A percentile compares a stretch with the other conserved stretches of the same genome.
phyloP scores from a whole-genome alignment of 1,284 basidiomycete genomes.

The Amylostereum areolatum region DNA sequence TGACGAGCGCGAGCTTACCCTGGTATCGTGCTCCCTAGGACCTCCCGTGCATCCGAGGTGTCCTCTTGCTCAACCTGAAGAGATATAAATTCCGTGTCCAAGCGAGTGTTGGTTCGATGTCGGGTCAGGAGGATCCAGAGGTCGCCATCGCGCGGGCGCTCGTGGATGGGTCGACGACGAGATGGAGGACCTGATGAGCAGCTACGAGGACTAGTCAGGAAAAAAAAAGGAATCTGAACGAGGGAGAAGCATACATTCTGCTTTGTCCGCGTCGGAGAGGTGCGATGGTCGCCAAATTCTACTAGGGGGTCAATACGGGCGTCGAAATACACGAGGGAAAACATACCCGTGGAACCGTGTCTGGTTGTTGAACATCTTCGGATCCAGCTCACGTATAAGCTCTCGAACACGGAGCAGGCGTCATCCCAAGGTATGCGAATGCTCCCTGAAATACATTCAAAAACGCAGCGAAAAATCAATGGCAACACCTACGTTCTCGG shows the following conservation, averaged over 20 bases:
- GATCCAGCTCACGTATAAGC: constrained; percentile 89
- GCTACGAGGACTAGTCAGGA: constrained; percentile 12
- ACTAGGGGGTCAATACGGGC: background rate
- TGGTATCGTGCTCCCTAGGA: constrained; percentile 12
- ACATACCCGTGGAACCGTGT: constrained; percentile 65
- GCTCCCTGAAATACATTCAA: constrained; percentile 28
- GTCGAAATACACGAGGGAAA: background rate
- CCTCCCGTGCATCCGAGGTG: constrained; percentile 1
- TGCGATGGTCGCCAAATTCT: constrained; percentile 49
- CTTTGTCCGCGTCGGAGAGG: constrained; percentile 6
- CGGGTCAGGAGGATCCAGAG: constrained; percentile 81
- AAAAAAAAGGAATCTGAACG: background rate
- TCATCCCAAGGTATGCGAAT: constrained; percentile 67
- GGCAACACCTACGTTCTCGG: background rate
- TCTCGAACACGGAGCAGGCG: constrained; percentile 70
- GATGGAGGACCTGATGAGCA: constrained; percentile 19
- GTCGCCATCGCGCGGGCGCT: constrained; percentile 22
- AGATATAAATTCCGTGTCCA: constrained; percentile 66
- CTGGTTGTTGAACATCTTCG: constrained; percentile 46
- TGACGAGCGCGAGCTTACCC: constrained; percentile 22
- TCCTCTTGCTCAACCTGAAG: constrained; percentile 52
- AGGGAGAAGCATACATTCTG: constrained; percentile 8
- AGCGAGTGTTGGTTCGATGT: constrained; percentile 58
- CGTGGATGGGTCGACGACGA: constrained; percentile 8
- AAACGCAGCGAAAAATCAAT: background rate